These are phyloP conservation scores for Licmophora abbreviata DNA, from an alignment of 108 stramenopile genomes.

Conservation along the genomic window DNA sequence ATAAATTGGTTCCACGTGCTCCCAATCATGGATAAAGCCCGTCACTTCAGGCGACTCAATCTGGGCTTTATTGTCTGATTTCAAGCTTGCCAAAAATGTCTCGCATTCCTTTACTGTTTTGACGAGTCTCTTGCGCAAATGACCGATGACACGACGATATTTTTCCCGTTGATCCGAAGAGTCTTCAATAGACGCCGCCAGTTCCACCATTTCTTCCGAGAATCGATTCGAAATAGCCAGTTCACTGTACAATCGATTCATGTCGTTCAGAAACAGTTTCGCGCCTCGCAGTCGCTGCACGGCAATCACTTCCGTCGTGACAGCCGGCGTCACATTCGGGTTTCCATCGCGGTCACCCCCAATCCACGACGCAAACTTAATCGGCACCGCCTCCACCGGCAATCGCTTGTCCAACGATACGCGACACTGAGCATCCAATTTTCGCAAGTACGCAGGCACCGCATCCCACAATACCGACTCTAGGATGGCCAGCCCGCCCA, in stretches of 20 bases:
- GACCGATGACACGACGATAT: conserved; percentile 79
- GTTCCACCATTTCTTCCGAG: conserved; percentile 40
- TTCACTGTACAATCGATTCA: conserved; percentile 49
- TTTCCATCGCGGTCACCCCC: conserved; percentile 96
- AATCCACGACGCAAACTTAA: conserved; percentile 94
- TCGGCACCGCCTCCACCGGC: conserved; percentile 80
- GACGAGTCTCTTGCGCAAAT: conserved; percentile 61
- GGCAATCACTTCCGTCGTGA: conserved; percentile 81
- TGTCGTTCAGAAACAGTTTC: conserved; percentile 67
- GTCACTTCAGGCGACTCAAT: conserved; percentile 10
- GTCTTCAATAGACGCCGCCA: conserved; percentile 38
- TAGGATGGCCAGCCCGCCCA: conserved; percentile 87
- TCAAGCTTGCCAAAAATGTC: conserved; percentile 21
- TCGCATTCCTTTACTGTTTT: conserved; percentile 68
- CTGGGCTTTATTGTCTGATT: conserved; percentile 1
- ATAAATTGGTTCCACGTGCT: conserved; percentile 54
- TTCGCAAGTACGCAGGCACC: conserved; percentile 88
- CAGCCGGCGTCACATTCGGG: conserved; percentile 91
- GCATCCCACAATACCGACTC: conserved; percentile 96
- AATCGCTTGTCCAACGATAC: conserved; percentile 61
- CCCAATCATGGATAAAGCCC: conserved; percentile 33
- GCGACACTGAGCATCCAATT: conserved; percentile 82
- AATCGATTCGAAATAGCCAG: conserved; percentile 70
- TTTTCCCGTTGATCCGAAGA: conserved; percentile 50
- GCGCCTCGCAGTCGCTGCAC: conserved; percentile 82